Base-by-base conservation (phyloP, 192 early-diverging fungal species). In the Backusella macrospora region DNA sequence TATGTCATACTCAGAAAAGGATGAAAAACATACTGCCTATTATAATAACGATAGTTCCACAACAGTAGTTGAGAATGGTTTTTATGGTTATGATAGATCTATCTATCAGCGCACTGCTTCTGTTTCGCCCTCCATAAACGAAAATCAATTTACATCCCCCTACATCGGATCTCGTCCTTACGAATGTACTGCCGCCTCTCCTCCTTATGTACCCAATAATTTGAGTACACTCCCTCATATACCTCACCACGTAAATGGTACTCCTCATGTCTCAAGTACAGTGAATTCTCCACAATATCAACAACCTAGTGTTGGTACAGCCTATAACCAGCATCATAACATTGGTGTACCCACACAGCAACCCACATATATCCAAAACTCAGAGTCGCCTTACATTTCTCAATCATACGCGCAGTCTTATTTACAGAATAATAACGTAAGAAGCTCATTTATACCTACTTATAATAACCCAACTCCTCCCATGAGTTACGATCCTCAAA, bases 81-180 rank as follows among this genome's bases (percentile, higher is more conserved):
- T 1, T 4, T 8, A 18, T 49, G 48, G 18, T 7, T 49, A 49
- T 18, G 48, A 18, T 6, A 49, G 48, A 49, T 49, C 48, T 12
- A 6, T 59, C 1, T 23, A 59, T 59, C 52, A 59, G 9, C 52
- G 26, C 21, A 23, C 52, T 26, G 21, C 52, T 59, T 59, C 52
- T 13, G 21, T 10, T 59, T 59, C 52, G 26, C 52, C 52, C 26
- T 23, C 23, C 52, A 59, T 59, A 5, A 59, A 59, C 5, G 52
- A 23, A 26, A 23, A 59, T 5, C 21, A 59, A 3, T 59, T 59
- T 59, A 4, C 8, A 1, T 59, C 52, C 10, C 52, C 52, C 26
- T 59, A 59, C 23, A 18, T 59, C 26, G 52, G 52, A 23, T 59
- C 52, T 59, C 52, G 52, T 59, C 52, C 52, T 12, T 59, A 59